Base-by-base conservation (phyloP, 2,329 filamentous ascomycete species). In the Bimuria novae-zelandiae region DNA sequence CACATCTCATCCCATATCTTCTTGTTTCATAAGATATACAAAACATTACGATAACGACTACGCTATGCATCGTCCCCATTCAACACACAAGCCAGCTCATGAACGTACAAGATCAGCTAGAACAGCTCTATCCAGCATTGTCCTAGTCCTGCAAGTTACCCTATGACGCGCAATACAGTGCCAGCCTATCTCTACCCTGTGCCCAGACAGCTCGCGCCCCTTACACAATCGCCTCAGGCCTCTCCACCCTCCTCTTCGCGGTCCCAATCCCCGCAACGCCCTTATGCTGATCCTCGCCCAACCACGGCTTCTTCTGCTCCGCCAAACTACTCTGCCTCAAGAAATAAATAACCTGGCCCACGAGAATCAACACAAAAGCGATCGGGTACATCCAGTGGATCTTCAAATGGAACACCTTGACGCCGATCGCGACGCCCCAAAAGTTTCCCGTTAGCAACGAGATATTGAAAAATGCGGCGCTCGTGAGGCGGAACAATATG, bases 401-500 rank as follows among this genome's bases (percentile, higher is more conserved):
- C 35, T 76, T 76, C 64, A 89, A 84, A 39, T 88, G 85, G 68
- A 99, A 96, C 43, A 97, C 89, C 70, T 87, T 83, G 62, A 95
- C 85, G 44, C 94, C 94, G 64, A 99, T 93, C 62, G 95, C 89
- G 57, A 96, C 89, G 60, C 92, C 92, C 94, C 94, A 99, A 78
- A 97, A 97, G 77, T 96, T 97, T 64, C 87, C 90, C 2, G 94
- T 97, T 55, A 99, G 80, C 60, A 99, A 80, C 7, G 89, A 93
- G 67, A 97, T 96, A 75, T 99, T 96, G 80, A 97, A 95, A 77
- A 99, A 97, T 17, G 92, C 93, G 2, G 94, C 94, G 14, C 85
- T 89, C 23, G 89, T 89, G 78, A 97, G 89, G 60, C 94, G 90
- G 76, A 97, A 87, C 58, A 99, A 82, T 49, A 97, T 77, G 0